Conservation (phyloP, 192 early-diverging fungal species). For the Umbelopsis vinacea region DNA sequence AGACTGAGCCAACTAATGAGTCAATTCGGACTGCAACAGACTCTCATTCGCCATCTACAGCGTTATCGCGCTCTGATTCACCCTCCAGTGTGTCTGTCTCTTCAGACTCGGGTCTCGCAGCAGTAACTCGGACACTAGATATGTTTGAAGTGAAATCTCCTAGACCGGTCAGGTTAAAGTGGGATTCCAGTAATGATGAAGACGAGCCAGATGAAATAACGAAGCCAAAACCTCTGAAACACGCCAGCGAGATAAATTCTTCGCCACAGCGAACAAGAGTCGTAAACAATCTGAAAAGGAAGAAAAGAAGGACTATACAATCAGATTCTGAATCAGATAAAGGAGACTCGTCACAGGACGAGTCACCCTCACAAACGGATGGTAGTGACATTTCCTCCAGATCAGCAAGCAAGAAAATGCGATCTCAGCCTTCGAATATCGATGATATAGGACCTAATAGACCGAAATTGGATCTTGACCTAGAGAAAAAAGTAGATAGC, state of each 20-base stretch:
- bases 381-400: not conserved
- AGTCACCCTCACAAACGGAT: not conserved
- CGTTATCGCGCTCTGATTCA: not conserved
- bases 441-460: not conserved
- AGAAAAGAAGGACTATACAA: not conserved
- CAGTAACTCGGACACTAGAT: not conserved
- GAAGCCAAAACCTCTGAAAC: not conserved
- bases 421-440: not conserved
- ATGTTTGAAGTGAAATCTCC: not conserved
- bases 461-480: constrained; percentile 3
- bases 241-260: not conserved
- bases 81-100: constrained; percentile 4
- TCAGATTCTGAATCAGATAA: constrained; percentile 16
- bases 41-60: not conserved
- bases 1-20: not conserved
- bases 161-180: not conserved
- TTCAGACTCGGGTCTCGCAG: not conserved
- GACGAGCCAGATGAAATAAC: not conserved
- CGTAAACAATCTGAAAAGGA: not conserved
- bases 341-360: not conserved
- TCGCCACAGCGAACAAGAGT: constrained; percentile 2
- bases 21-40: not conserved
- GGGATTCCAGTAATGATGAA: constrained; percentile 6
- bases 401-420: not conserved
- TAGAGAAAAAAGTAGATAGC: constrained; percentile 19